Conservation (phyloP, 805 yeast species). For the Debaryomyces castellii region DNA sequence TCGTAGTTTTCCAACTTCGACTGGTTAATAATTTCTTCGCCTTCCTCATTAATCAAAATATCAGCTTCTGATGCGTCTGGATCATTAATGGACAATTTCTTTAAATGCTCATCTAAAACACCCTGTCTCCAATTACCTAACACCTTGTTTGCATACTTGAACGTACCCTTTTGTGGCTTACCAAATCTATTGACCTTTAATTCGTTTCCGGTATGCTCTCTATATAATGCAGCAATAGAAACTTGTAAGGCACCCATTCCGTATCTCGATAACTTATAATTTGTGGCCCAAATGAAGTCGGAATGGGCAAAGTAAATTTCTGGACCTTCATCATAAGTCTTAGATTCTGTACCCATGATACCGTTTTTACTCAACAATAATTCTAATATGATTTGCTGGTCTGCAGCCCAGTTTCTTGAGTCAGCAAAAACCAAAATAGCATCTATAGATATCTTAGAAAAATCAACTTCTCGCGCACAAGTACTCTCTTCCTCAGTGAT, state of each 20-base stretch:
- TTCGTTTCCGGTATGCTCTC: conserved; percentile 82
- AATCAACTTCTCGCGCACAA: conserved; percentile 59
- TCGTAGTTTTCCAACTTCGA: conserved; percentile 37
- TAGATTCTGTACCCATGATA: conserved; percentile 77
- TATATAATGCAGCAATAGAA: conserved; percentile 79
- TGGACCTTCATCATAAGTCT: conserved; percentile 75
- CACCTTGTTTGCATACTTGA: conserved; percentile 78
- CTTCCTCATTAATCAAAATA: conserved; percentile 42
- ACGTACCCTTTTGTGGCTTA: conserved; percentile 86
- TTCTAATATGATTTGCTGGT: conserved; percentile 85
- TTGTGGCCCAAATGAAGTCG: conserved; percentile 92
- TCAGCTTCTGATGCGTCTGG: conserved; percentile 44
- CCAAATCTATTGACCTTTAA: conserved; percentile 82
- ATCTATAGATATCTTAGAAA: conserved; percentile 65
- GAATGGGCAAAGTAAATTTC: conserved; percentile 86
- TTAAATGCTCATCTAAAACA: conserved; percentile 71
- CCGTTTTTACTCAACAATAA: conserved; percentile 74
- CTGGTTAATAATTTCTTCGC: conserved; percentile 45
- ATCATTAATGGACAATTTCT: conserved; percentile 45
- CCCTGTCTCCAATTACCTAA: conserved; percentile 76
- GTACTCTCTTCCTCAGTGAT: conserved; percentile 68
- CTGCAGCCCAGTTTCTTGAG: conserved; percentile 90
- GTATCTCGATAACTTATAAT: conserved; percentile 75
- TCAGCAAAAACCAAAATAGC: conserved; percentile 90
- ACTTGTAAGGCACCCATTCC: conserved; percentile 96